Evolutionary conservation across 192 early-diverging fungal genomes (phyloP).

Genomic region (Coemansia reversa): DNA sequence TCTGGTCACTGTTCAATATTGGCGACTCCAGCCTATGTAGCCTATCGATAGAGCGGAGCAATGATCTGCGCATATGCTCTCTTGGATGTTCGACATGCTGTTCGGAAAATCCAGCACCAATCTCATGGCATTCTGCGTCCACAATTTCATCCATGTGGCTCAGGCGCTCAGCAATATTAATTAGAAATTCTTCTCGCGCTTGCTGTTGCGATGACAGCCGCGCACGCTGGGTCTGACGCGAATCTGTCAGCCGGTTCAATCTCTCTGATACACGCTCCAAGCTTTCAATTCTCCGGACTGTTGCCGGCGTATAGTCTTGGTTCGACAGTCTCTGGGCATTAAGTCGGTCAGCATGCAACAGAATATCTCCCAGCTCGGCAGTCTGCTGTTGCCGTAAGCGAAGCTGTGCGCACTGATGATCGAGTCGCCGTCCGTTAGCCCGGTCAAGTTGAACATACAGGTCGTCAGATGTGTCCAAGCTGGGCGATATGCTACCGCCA

Average conservation of each 20-base stretch:
- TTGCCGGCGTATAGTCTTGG: constrained; percentile 36
- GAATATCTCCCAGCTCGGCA: constrained; percentile 36
- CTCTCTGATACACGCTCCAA: constrained; percentile 21
- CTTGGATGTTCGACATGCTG: constrained; percentile 26
- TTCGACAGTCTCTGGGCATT: constrained; percentile 28
- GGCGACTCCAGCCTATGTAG: constrained; percentile 16
- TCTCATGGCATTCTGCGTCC: no score
- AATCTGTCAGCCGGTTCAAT: neutral
- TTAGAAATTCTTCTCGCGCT: constrained; percentile 25
- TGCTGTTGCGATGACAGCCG: constrained; percentile 4
- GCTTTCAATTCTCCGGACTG: constrained; percentile 21
- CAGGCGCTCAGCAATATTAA: constrained; percentile 24
- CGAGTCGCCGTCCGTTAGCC: constrained; percentile 27
- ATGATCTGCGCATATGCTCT: constrained; percentile 33
- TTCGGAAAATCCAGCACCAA: no score
- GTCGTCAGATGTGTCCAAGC: constrained; percentile 14
- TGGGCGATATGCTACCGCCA: neutral
- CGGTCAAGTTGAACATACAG: constrained; percentile 36
- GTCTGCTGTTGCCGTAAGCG: constrained; percentile 7
- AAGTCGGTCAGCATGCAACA: constrained; percentile 29
- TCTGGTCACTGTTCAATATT: constrained; percentile 10
- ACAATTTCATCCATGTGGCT: constrained; percentile 4
- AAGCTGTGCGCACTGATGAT: constrained; percentile 28
- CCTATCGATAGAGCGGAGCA: constrained; percentile 26
- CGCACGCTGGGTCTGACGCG: constrained; percentile 1